These are phyloP conservation scores for Boletus rex-veris DNA, from an alignment of 768 basidiomycete species.

Conservation along the genomic window DNA sequence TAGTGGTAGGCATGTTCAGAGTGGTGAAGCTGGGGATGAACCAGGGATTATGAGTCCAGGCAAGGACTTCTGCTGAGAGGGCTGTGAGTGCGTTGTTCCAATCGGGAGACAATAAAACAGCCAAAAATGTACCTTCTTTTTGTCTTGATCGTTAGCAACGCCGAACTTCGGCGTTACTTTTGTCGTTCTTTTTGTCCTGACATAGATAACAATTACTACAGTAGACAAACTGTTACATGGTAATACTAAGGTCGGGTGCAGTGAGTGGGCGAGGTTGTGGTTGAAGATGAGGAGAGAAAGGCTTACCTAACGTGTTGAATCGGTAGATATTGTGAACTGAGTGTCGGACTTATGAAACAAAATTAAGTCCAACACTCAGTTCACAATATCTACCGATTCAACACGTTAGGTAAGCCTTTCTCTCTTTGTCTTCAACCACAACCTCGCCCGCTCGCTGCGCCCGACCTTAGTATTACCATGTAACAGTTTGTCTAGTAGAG, in stretches of 20 bases:
- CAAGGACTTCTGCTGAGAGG: background rate
- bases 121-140: background rate
- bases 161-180: too few relatives aligned
- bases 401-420: background rate
- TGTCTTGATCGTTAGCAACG: background rate
- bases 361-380: background rate
- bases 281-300: background rate
- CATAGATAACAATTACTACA: too few relatives aligned
- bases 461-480: background rate
- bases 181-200: too few relatives aligned
- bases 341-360: background rate
- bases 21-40: background rate
- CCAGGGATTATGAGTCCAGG: too few relatives aligned
- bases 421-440: background rate
- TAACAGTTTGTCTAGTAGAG: background rate
- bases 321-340: background rate
- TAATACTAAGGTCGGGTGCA: background rate
- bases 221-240: background rate
- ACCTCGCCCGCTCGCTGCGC: background rate
- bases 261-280: background rate
- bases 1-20: background rate
- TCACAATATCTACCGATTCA: background rate
- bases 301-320: background rate
- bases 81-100: background rate
- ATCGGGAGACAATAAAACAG: background rate